Evolutionary conservation across 495 filamentous ascomycete species (phyloP).

Genomic region (Tuber microsphaerosporum): DNA sequence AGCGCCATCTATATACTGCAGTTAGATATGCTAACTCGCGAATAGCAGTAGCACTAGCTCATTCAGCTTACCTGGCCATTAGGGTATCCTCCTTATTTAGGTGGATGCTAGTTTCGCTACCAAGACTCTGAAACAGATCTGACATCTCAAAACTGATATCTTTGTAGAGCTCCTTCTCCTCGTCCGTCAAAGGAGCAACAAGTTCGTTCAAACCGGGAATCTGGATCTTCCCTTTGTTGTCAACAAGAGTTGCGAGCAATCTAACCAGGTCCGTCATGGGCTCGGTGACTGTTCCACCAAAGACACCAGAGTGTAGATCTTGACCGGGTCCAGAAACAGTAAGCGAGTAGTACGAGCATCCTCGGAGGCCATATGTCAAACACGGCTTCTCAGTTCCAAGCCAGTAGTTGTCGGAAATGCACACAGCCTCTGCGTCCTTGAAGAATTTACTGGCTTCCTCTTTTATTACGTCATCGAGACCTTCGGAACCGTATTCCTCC

Average conservation of each 20-base stretch:
- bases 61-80: slow-evolving; percentile 61
- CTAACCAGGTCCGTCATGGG: slow-evolving; percentile 94
- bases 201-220: slow-evolving; percentile 86
- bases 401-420: slow-evolving; percentile 99
- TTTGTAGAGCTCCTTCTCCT: slow-evolving; percentile 78
- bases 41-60: not conserved
- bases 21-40: slow-evolving; percentile 13
- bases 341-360: slow-evolving; percentile 92
- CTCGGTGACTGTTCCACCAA: slow-evolving; percentile 90
- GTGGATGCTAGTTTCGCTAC: slow-evolving; percentile 76
- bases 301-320: slow-evolving; percentile 93
- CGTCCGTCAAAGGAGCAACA: slow-evolving; percentile 75
- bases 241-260: slow-evolving; percentile 73
- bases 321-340: slow-evolving; percentile 81
- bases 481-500: slow-evolving; percentile 98
- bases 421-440: slow-evolving; percentile 88
- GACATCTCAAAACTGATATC: slow-evolving; percentile 91
- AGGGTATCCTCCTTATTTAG: slow-evolving; percentile 78
- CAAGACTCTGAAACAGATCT: slow-evolving; percentile 82
- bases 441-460: slow-evolving; percentile 86
- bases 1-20: slow-evolving; percentile 58
- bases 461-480: slow-evolving; percentile 87
- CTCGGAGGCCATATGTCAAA: slow-evolving; percentile 93
- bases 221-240: slow-evolving; percentile 78
- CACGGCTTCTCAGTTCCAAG: slow-evolving; percentile 97